These are phyloP conservation scores for Eragrostis tef DNA, from an alignment of 202 grass and related monocot genomes.

Conservation along the genomic window DNA sequence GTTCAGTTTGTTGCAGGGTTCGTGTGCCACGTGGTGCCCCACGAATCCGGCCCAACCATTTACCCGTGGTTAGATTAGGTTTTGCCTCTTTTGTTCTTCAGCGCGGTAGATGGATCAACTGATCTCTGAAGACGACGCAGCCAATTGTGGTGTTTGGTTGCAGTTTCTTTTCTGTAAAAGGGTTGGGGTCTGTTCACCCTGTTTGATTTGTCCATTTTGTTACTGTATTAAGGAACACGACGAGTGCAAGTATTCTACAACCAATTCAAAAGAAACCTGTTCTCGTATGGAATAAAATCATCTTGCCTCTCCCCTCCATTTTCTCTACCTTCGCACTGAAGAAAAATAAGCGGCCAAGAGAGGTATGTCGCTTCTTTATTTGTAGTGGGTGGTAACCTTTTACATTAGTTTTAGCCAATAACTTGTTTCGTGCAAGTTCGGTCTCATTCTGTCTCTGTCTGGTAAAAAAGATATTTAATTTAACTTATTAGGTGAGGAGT, in stretches of 20 bases:
- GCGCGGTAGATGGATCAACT: slow-evolving; percentile 2
- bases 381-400: background rate
- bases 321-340: too few relatives aligned
- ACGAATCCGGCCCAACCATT: background rate
- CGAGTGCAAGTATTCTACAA: too few relatives aligned
- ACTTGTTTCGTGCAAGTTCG: slow-evolving; percentile 7
- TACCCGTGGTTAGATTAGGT: background rate
- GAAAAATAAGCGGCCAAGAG: background rate
- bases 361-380: background rate
- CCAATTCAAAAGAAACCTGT: too few relatives aligned
- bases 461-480: background rate
- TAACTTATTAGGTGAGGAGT: background rate
- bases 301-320: too few relatives aligned
- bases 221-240: background rate
- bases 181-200: background rate
- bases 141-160: background rate
- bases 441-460: background rate
- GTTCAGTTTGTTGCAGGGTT: background rate
- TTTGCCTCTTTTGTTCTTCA: background rate
- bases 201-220: background rate
- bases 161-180: background rate
- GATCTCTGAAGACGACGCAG: background rate
- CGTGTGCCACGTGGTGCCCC: background rate
- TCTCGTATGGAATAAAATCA: too few relatives aligned
- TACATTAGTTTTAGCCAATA: background rate